phyloP scores from a whole-genome alignment of 306 rosid genomes.

The Alnus rubra region DNA sequence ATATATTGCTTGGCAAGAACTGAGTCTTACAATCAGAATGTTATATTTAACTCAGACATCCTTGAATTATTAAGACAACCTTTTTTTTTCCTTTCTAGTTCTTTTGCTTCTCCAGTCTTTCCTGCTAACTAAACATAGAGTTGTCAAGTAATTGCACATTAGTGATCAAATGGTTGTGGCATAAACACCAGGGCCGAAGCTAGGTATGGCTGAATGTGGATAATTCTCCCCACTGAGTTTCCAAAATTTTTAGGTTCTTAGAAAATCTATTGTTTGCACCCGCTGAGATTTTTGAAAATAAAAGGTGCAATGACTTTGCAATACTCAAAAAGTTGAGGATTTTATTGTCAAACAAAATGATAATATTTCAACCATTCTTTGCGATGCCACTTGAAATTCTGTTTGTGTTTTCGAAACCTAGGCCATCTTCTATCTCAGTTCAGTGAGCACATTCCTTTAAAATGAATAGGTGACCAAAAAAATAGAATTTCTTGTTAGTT shows the following conservation, averaged over 20 bases:
- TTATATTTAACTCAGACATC: neutral
- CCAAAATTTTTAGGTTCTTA: neutral
- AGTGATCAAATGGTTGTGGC: neutral
- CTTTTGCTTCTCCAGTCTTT: neutral
- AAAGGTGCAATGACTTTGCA: too few relatives aligned
- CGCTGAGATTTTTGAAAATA: too few relatives aligned
- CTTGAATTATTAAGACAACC: neutral
- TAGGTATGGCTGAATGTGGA: neutral
- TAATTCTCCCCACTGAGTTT: neutral
- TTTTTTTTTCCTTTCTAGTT: neutral
- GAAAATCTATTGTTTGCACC: neutral
- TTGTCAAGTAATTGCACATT: neutral
- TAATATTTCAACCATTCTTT: too few relatives aligned
- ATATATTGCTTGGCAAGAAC: neutral
- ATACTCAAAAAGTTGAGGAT: too few relatives aligned
- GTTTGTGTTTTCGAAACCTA: too few relatives aligned
- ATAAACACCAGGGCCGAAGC: neutral
- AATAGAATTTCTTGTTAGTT: too few relatives aligned
- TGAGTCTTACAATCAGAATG: neutral
- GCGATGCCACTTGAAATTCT: too few relatives aligned
- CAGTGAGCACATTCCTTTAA: too few relatives aligned
- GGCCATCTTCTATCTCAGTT: too few relatives aligned
- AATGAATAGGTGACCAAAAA: too few relatives aligned
- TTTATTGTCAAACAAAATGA: too few relatives aligned
- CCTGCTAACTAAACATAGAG: neutral